Conservation (phyloP, 176 grass and related monocot genomes). For the Chrysopogon serrulatus region DNA sequence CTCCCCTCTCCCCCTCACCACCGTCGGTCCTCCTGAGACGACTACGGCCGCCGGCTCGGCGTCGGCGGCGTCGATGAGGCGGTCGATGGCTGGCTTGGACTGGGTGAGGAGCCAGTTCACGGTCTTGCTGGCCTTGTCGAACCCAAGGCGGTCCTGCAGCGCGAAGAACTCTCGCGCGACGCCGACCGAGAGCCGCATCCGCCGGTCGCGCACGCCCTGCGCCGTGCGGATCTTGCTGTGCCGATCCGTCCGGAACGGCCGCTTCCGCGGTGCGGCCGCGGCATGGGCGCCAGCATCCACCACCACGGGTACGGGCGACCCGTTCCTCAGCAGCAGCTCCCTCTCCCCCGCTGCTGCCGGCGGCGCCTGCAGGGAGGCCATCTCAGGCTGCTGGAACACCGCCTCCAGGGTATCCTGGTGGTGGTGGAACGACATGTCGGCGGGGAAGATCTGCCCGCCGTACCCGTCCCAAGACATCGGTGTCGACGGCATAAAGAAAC, state of each 20-base stretch:
- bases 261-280: constrained; percentile 18
- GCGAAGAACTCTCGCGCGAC: constrained; percentile 77
- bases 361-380: not conserved
- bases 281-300: not conserved
- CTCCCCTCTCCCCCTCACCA: not conserved
- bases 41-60: not conserved
- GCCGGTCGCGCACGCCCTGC: constrained; percentile 72
- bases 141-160: constrained; percentile 78
- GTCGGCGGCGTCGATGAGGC: not conserved
- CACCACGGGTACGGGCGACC: no score
- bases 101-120: constrained; percentile 77
- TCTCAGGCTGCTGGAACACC: constrained; percentile 29
- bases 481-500: constrained; percentile 14
- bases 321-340: not conserved
- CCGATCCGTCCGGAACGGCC: constrained; percentile 52
- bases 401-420: constrained; percentile 36
- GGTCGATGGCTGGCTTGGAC: constrained; percentile 69
- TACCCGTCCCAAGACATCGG: constrained; percentile 2
- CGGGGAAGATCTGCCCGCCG: constrained; percentile 24
- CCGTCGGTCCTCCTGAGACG: not conserved
- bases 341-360: not conserved
- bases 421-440: constrained; percentile 21
- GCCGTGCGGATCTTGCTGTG: constrained; percentile 96
- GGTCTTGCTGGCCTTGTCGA: constrained; percentile 90
- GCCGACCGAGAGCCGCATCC: constrained; percentile 82